Percentiles rank a stretch among this genome's conserved stretches.
Evolutionary conservation across 352 stramenopile species (phyloP).

Genomic region (Phytophthora crassamura): DNA sequence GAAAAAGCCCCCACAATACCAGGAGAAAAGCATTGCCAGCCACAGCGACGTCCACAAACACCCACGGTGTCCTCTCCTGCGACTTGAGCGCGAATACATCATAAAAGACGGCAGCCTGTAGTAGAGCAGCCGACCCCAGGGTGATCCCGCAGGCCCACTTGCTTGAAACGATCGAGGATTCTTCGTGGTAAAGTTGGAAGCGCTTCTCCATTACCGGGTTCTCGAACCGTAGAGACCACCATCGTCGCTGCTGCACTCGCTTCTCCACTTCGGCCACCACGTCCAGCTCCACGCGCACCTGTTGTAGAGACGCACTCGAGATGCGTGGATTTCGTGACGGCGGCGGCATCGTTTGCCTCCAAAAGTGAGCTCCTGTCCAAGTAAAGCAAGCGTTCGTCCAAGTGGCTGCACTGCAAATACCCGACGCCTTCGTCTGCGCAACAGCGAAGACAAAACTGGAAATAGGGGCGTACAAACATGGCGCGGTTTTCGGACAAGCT

Average conservation of each 20-base stretch:
- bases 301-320: slow-evolving; percentile 56
- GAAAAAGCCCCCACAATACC: slow-evolving; percentile 29
- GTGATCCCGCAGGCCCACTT: slow-evolving; percentile 41
- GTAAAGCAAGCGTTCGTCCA: not conserved
- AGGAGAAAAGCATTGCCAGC: slow-evolving; percentile 18
- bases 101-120: slow-evolving; percentile 49
- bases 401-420: slow-evolving; percentile 14
- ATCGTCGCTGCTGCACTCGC: slow-evolving; percentile 36
- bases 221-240: slow-evolving; percentile 60
- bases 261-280: slow-evolving; percentile 51
- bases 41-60: slow-evolving; percentile 34
- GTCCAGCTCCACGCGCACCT: slow-evolving; percentile 57
- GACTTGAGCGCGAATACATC: slow-evolving; percentile 26
- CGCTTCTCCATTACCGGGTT: slow-evolving; percentile 51
- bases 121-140: slow-evolving; percentile 39
- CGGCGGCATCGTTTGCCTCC: not conserved
- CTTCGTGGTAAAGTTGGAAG: slow-evolving; percentile 72
- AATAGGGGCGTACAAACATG: slow-evolving; percentile 26
- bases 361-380: no score
- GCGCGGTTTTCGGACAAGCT: slow-evolving; percentile 14
- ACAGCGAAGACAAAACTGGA: slow-evolving; percentile 13
- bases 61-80: slow-evolving; percentile 34
- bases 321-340: slow-evolving; percentile 31
- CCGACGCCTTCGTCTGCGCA: slow-evolving; percentile 8
- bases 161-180: slow-evolving; percentile 47